Conservation (phyloP, 805 yeast species). For the Cyberlindnera maritima region DNA sequence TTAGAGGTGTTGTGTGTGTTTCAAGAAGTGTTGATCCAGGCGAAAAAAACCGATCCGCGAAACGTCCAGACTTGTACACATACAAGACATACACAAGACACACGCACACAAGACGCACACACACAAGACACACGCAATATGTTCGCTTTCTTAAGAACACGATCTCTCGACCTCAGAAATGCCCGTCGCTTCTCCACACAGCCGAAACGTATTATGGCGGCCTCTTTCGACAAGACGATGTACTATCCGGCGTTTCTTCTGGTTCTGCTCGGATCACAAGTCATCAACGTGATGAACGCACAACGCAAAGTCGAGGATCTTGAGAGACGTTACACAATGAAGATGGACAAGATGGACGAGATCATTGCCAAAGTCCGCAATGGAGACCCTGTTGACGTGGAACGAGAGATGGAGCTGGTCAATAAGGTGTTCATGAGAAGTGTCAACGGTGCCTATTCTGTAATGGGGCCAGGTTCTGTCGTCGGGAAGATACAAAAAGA, state of each 20-base stretch:
- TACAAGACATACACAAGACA: too few species aligned
- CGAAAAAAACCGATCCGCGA: too few species aligned
- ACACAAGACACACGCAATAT: too few species aligned
- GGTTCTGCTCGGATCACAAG: conserved; percentile 44
- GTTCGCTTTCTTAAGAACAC: not conserved
- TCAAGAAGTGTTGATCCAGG: too few species aligned
- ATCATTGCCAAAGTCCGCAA: conserved; percentile 36
- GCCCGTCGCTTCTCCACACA: not conserved
- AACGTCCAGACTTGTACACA: too few species aligned
- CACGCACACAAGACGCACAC: too few species aligned
- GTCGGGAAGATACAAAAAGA: conserved; percentile 1
- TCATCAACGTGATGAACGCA: conserved; percentile 43
- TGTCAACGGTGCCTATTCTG: conserved; percentile 5
- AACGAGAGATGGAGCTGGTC: conserved; percentile 38
- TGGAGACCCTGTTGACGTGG: conserved; percentile 39
- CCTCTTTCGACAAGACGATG: conserved; percentile 33
- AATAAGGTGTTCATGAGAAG: conserved; percentile 32
- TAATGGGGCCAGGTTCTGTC: conserved; percentile 7
- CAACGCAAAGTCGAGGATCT: conserved; percentile 39
- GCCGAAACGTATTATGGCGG: conserved; percentile 6
- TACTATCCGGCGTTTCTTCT: conserved; percentile 40
- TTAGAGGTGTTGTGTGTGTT: too few species aligned
- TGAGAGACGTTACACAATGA: conserved; percentile 36
- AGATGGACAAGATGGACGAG: conserved; percentile 35
- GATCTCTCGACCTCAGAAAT: not conserved